These are phyloP conservation scores for Aspergillus fumigatiaffinis DNA, from an alignment of 2,329 filamentous ascomycete genomes.

Conservation along the genomic window DNA sequence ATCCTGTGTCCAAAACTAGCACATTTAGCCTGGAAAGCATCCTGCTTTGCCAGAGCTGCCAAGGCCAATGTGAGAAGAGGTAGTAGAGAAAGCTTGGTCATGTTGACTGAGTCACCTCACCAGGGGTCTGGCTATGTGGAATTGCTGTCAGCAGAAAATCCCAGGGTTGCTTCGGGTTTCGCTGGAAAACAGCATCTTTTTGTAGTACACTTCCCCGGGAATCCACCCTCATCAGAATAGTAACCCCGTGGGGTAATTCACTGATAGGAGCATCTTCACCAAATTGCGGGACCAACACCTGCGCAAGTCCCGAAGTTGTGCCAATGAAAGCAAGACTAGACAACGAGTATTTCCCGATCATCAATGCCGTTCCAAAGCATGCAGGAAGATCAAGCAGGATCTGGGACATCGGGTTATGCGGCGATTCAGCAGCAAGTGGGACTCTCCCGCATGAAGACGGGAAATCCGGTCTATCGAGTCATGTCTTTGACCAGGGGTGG, in stretches of 20 bases:
- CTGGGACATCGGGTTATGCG: no score
- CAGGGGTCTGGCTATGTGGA: neutral
- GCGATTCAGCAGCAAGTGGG: neutral
- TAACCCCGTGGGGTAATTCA: neutral
- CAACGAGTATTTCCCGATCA: neutral
- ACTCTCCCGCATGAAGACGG: neutral
- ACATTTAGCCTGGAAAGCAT: constrained; percentile 25
- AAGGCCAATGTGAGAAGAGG: constrained; percentile 18
- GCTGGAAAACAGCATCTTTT: neutral
- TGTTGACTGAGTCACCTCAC: neutral
- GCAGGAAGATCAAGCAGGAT: neutral
- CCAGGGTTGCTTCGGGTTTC: neutral
- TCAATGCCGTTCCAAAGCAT: neutral
- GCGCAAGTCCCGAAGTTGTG: neutral
- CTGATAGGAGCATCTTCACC: neutral
- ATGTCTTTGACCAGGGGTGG: neutral
- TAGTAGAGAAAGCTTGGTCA: constrained; percentile 12
- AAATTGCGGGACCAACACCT: neutral
- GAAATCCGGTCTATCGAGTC: neutral
- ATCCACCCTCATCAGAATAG: neutral
- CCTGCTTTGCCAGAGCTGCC: constrained; percentile 17
- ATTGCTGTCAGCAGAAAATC: neutral
- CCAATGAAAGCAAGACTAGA: neutral
- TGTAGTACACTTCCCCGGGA: neutral
- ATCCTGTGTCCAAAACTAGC: constrained; percentile 22